These are phyloP conservation scores for Arabidopsis arenosa DNA, from an alignment of 345 rosid species.

Conservation along the genomic window DNA sequence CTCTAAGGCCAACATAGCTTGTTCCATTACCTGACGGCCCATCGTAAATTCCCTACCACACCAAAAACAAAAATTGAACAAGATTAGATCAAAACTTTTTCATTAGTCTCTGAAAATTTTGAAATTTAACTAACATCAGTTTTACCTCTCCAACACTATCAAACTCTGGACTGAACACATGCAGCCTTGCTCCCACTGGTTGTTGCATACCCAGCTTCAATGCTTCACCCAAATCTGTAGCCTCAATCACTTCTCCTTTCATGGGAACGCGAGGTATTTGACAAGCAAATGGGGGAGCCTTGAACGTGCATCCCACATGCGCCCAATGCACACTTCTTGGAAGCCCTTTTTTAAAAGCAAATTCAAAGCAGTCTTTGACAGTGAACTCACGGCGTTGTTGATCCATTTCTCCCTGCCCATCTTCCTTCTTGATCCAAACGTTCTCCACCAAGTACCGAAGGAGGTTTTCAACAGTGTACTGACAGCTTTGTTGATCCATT, in stretches of 20 bases:
- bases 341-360: conserved; percentile 18
- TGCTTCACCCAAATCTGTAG: not conserved
- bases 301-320: conserved; percentile 27
- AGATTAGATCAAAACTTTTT: not conserved
- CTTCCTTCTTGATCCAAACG: conserved; percentile 16
- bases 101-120: not conserved
- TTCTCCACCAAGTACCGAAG: conserved; percentile 17
- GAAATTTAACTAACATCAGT: not conserved
- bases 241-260: conserved; percentile 29
- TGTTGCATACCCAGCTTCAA: not conserved
- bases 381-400: conserved; percentile 4
- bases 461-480: not conserved
- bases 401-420: not conserved
- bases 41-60: conserved; percentile 26
- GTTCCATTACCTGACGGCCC: conserved; percentile 15
- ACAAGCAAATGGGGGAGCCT: conserved; percentile 18
- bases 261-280: conserved; percentile 28
- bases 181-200: conserved; percentile 35
- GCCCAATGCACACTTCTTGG: not conserved
- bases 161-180: conserved; percentile 32
- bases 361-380: conserved; percentile 20
- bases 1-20: conserved; percentile 37
- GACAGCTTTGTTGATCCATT: not conserved
- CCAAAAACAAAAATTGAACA: not conserved
- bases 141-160: conserved; percentile 33